Evolutionary conservation across 495 filamentous ascomycete species (phyloP).

Genomic region (Jackrogersella minutella): DNA sequence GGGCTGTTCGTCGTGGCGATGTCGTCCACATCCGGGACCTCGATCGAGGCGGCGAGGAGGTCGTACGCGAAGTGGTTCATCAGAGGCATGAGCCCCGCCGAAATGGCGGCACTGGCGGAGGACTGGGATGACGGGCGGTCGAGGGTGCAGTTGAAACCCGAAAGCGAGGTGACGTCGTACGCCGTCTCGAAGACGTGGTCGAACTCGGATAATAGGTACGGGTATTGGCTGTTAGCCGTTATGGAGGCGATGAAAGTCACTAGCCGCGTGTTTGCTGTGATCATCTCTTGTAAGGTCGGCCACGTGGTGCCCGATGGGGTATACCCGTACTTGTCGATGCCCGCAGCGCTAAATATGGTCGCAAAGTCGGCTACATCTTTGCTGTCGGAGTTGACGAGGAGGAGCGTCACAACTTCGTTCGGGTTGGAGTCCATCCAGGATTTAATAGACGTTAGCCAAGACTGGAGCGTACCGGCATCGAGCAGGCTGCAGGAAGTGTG

Average conservation of each 20-base stretch:
- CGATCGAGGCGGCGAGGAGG: conserved; percentile 62
- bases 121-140: conserved; percentile 63
- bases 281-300: conserved; percentile 72
- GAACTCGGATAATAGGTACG: conserved; percentile 76
- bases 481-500: conserved; percentile 71
- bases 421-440: conserved; percentile 70
- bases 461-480: conserved; percentile 67
- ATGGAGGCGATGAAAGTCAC: conserved; percentile 70
- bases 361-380: conserved; percentile 59
- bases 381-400: conserved; percentile 73
- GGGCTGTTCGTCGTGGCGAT: conserved; percentile 65
- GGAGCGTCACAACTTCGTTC: conserved; percentile 73
- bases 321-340: conserved; percentile 67
- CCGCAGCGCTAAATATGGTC: conserved; percentile 60
- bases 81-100: conserved; percentile 59
- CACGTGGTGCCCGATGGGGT: conserved; percentile 57
- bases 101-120: conserved; percentile 56
- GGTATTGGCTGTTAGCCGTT: conserved; percentile 54
- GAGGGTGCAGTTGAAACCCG: conserved; percentile 66
- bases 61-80: conserved; percentile 79
- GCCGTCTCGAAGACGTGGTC: conserved; percentile 75
- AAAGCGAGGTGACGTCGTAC: conserved; percentile 64
- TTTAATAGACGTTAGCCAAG: conserved; percentile 66
- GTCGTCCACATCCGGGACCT: conserved; percentile 63
- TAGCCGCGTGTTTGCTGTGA: conserved; percentile 65